These are phyloP conservation scores for Boletus austroedulis DNA, from an alignment of 1,284 basidiomycete genomes.

Conservation along the genomic window DNA sequence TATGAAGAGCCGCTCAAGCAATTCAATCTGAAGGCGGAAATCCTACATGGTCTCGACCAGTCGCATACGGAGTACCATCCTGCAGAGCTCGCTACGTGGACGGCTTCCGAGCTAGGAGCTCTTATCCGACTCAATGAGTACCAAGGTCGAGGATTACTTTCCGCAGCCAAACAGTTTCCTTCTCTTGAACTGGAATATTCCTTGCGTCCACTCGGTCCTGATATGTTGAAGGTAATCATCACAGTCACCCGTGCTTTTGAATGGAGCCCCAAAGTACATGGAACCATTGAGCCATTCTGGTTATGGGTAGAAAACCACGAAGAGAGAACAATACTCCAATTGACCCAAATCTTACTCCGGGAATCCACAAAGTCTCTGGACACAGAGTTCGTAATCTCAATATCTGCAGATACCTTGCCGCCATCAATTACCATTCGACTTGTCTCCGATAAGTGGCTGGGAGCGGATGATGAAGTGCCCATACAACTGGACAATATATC, in stretches of 20 bases:
- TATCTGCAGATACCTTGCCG: conserved; percentile 56
- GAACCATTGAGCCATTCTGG: conserved; percentile 85
- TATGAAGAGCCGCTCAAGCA: conserved; percentile 92
- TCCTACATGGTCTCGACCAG: conserved; percentile 75
- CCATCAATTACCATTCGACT: conserved; percentile 70
- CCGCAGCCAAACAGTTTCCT: conserved; percentile 87
- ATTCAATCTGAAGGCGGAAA: conserved; percentile 73
- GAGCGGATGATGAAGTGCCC: conserved; percentile 74
- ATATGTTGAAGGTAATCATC: conserved; percentile 79
- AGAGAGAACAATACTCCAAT: conserved; percentile 80
- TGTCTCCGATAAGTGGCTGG: conserved; percentile 93
- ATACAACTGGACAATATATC: conserved; percentile 68
- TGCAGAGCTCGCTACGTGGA: conserved; percentile 73
- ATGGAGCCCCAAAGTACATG: conserved; percentile 84
- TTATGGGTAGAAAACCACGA: conserved; percentile 93
- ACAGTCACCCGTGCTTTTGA: conserved; percentile 68
- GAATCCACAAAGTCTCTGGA: conserved; percentile 58
- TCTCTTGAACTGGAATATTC: conserved; percentile 64
- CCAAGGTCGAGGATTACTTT: conserved; percentile 78
- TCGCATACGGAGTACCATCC: conserved; percentile 87
- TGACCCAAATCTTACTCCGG: conserved; percentile 70
- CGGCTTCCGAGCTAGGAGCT: conserved; percentile 74
- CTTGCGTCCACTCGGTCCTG: conserved; percentile 80
- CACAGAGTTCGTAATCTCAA: conserved; percentile 80
- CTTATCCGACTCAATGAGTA: conserved; percentile 85